Percentiles rank a stretch among this genome's conserved stretches.
Evolutionary conservation across 2,329 filamentous ascomycete species (phyloP).

Genomic region (Simplicillium aogashimaense): DNA sequence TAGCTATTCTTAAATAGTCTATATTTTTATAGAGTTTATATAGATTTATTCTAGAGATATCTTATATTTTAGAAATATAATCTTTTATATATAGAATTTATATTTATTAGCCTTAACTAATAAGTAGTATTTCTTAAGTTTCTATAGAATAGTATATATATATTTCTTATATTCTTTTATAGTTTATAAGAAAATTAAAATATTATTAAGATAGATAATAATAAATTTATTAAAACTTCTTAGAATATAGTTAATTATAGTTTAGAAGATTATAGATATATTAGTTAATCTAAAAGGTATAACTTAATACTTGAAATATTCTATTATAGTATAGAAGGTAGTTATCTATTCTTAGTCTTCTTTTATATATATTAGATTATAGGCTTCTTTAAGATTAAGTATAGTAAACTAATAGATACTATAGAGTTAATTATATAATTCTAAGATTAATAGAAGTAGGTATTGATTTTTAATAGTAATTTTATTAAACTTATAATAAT

Average conservation of each 20-base stretch:
- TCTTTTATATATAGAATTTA: background rate
- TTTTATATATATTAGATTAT: constrained; percentile 11
- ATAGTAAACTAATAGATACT: background rate
- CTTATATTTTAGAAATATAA: background rate
- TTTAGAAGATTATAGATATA: background rate
- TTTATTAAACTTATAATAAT: background rate
- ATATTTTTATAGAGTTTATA: background rate
- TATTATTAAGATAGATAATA: constrained; percentile 4
- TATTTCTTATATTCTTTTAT: no score
- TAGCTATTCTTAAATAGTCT: background rate
- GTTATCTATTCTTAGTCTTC: constrained; percentile 20
- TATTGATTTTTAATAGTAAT: background rate
- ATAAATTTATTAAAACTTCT: constrained; percentile 1
- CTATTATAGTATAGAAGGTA: constrained; percentile 14
- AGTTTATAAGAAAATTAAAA: no score
- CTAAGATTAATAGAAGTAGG: background rate
- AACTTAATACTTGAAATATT: constrained; percentile 17
- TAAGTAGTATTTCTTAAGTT: no score
- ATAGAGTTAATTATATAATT: background rate
- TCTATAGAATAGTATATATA: no score
- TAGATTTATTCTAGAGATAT: background rate
- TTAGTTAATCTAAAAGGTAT: constrained; percentile 18
- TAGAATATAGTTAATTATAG: constrained; percentile 1
- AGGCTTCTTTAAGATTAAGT: constrained; percentile 2
- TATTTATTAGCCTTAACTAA: background rate